Conservation (phyloP, 169 alveolate species). For the Eimeria tenella region DNA sequence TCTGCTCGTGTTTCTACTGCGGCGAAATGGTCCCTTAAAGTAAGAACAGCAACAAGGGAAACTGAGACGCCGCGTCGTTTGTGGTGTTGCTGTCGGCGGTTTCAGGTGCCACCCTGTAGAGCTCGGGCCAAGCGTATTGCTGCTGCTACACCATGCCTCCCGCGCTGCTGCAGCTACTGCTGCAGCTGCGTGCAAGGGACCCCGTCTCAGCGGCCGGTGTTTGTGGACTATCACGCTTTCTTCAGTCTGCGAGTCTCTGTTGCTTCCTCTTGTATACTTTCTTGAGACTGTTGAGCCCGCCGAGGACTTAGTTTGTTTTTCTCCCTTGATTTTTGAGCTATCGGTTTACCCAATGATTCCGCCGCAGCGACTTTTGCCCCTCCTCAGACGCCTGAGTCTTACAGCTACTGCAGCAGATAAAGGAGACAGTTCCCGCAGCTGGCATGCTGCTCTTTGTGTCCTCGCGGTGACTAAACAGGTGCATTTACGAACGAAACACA, state of each 20-base stretch:
- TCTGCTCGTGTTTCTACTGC: too few species aligned
- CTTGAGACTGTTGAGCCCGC: neutral
- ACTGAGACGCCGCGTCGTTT: neutral
- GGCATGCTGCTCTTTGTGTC: slow-evolving; percentile 37
- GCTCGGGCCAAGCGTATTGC: slow-evolving; percentile 32
- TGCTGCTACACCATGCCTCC: slow-evolving; percentile 45
- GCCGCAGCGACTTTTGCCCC: slow-evolving; percentile 17
- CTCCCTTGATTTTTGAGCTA: slow-evolving; percentile 14
- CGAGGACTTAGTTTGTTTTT: slow-evolving; percentile 10
- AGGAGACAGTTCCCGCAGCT: slow-evolving; percentile 18
- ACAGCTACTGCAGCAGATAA: slow-evolving; percentile 30
- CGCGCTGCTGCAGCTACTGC: slow-evolving; percentile 33
- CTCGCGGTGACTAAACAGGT: slow-evolving; percentile 20
- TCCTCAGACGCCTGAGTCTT: slow-evolving; percentile 10
- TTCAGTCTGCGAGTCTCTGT: slow-evolving; percentile 15
- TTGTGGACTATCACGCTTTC: neutral
- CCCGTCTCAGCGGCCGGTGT: too few species aligned
- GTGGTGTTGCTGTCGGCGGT: neutral
- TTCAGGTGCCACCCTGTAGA: slow-evolving; percentile 39
- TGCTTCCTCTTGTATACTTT: slow-evolving; percentile 25
- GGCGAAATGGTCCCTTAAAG: too few species aligned
- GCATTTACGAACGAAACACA: neutral
- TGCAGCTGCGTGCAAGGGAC: neutral
- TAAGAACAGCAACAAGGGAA: too few species aligned
- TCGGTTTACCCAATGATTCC: neutral